Base-by-base conservation (phyloP, 331 rosid genomes). In the Pyracantha coccinea region DNA sequence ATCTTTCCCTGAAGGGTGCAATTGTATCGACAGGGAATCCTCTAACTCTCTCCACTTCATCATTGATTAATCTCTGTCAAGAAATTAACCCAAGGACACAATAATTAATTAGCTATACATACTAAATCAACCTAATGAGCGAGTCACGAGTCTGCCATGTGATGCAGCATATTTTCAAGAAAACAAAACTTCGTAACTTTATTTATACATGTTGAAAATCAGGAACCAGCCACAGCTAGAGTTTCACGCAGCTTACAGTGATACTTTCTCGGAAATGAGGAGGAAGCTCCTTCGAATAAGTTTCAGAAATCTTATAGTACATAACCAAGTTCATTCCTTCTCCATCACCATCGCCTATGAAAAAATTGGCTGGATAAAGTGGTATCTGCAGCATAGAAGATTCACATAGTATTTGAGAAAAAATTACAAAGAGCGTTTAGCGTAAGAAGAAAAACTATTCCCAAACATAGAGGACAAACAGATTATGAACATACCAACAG, bases 1-100 rank as follows among this genome's bases (percentile, higher is more conserved):
- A 82, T 86, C 97, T 90, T 72, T 94, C 99, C 83, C 99, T 85
- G 75, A 92, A 85, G 33, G 99, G 95, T 64, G 85, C 93, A 68
- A 94, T 94, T 41, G 85, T 72, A 80, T 94, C 99, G 2, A 94
- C 72, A 77, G 99, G 99, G 83, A 92, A 94, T 74, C 96, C 92
- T 86, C 83, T 88, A 61, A 94, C 97, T 82, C 97, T 90, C 88
- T 94, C 99, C 68, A 90, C 99, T 81, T 94, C 99, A 58, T 94
- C 99, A 10, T 94, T 86, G 79, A 94, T 85, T 68, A 94, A 70
- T 85, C 82, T 94, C 99, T 94, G 92, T 63, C 79, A 27, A 84
- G 81, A 52, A 76, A 68, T 4, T 29, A 77, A 81, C 64, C 64
- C 69, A 69, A 45, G 59, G 4, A 52, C 44, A 77, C 10, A 55